phyloP scores from a whole-genome alignment of 2,329 filamentous ascomycete species.

The Trichoderma breve region DNA sequence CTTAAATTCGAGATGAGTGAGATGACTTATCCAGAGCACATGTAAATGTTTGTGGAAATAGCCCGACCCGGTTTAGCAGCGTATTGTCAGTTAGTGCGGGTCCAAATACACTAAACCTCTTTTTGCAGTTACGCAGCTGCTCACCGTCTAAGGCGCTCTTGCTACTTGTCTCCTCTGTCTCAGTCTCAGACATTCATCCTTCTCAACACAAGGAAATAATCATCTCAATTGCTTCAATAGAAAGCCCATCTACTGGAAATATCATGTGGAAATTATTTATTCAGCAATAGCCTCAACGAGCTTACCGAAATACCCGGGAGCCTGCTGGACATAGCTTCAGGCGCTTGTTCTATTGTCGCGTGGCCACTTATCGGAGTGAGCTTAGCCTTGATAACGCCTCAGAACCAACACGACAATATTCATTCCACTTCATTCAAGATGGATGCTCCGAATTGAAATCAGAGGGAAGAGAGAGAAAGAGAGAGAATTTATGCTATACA shows the following conservation, averaged over 20 bases:
- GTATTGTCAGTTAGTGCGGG: constrained; percentile 1
- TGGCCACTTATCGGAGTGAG: not conserved
- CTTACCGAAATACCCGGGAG: not conserved
- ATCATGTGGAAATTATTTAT: not conserved
- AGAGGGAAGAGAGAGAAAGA: not conserved
- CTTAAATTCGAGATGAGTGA: not conserved
- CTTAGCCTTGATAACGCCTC: not conserved
- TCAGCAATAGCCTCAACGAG: not conserved
- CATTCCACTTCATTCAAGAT: not conserved
- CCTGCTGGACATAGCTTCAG: not conserved
- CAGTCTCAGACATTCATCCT: not conserved
- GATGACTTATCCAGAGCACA: not conserved
- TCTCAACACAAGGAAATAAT: not conserved
- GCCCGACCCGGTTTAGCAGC: not conserved
- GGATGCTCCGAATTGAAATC: not conserved
- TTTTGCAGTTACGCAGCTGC: not conserved
- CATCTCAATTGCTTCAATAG: not conserved
- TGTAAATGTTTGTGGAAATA: not conserved
- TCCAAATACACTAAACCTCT: not conserved
- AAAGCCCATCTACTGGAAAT: not conserved
- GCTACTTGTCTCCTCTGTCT: not conserved
- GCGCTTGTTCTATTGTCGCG: not conserved
- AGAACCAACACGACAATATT: not conserved
- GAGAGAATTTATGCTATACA: not conserved
- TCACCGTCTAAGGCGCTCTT: not conserved